Evolutionary conservation across 1,284 basidiomycete genomes (phyloP).

Genomic region (Crucibulum parvulum): DNA sequence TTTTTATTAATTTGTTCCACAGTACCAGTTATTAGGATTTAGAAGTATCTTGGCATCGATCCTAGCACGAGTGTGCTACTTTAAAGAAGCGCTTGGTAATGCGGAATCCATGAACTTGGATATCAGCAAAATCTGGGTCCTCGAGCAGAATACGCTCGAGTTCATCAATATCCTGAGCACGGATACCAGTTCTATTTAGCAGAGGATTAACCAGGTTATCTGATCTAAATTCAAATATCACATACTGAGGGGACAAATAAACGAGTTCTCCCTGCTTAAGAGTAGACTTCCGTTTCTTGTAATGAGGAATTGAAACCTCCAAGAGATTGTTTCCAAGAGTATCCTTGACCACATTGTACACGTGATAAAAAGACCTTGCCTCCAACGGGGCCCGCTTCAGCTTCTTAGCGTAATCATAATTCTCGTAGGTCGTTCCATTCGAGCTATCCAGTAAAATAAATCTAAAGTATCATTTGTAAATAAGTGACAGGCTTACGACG

Average conservation of each 20-base stretch:
- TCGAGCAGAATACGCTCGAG: constrained; percentile 10
- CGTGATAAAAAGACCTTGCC: constrained; percentile 3
- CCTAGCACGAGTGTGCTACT: background rate
- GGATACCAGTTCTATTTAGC: constrained; percentile 7
- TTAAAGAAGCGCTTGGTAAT: constrained; percentile 13
- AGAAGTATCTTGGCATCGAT: background rate
- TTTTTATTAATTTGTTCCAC: no score
- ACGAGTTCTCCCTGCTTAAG: constrained; percentile 4
- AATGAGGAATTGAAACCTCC: constrained; percentile 13
- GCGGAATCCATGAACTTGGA: constrained; percentile 14
- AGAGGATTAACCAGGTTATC: background rate
- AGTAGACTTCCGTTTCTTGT: constrained; percentile 17
- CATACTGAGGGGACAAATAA: constrained; percentile 10
- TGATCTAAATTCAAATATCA: background rate
- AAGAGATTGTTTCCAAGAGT: constrained; percentile 13
- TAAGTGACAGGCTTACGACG: constrained; percentile 6
- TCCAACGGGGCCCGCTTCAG: background rate
- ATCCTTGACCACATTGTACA: constrained; percentile 12
- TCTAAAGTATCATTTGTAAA: background rate
- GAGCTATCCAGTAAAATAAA: background rate
- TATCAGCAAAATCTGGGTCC: constrained; percentile 8
- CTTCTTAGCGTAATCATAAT: constrained; percentile 1
- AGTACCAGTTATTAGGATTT: background rate
- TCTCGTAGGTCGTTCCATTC: constrained; percentile 8
- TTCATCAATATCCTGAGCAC: constrained; percentile 12